Evolutionary conservation across 129 eudicot species (phyloP).

Genomic region (Lactuca saligna): DNA sequence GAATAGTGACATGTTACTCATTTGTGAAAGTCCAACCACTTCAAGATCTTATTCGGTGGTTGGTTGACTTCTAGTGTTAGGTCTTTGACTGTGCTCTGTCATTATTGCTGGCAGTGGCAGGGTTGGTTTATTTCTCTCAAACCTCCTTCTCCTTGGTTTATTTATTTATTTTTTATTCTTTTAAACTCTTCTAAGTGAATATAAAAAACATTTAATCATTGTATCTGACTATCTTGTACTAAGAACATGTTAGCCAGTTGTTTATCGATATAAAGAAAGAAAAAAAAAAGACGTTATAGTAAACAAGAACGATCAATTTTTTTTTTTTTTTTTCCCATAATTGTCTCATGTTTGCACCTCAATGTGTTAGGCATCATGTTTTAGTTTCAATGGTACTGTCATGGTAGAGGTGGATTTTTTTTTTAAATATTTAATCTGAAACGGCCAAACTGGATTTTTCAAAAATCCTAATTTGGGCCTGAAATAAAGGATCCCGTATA

Average conservation of each 20-base stretch:
- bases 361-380: neutral
- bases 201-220: neutral
- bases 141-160: neutral
- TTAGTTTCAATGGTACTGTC: neutral
- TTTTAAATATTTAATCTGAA: no score
- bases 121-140: slow-evolving; percentile 15
- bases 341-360: neutral
- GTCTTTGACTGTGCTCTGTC: slow-evolving; percentile 13
- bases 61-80: slow-evolving; percentile 18
- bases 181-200: neutral
- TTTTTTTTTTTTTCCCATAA: no score
- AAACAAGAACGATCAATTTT: neutral
- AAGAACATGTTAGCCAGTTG: neutral
- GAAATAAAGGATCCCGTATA: no score
- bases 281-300: neutral
- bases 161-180: no score
- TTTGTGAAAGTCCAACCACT: slow-evolving; percentile 17
- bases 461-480: no score
- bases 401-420: neutral
- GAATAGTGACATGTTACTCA: slow-evolving; percentile 9
- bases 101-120: slow-evolving; percentile 21
- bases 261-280: neutral
- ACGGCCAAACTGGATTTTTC: neutral
- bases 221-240: neutral
- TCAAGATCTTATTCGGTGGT: slow-evolving; percentile 35